A percentile compares a stretch with the other conserved stretches of the same genome.
These are phyloP conservation scores for Penicillium diatomitis DNA, from an alignment of 495 filamentous ascomycete species.

Conservation along the genomic window DNA sequence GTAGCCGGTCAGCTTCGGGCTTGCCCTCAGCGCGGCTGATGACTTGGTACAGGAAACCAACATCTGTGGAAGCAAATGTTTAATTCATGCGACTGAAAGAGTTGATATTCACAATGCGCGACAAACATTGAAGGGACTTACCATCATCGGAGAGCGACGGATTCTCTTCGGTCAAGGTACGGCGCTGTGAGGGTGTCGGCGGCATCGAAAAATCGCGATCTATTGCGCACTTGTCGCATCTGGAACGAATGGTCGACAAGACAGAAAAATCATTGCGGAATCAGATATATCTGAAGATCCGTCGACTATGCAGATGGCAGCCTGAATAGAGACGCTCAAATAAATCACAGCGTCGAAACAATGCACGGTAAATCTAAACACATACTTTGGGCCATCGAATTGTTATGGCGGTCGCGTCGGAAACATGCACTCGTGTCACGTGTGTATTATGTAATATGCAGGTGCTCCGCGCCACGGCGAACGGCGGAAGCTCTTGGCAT, in stretches of 20 bases:
- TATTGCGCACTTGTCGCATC: conserved; percentile 43
- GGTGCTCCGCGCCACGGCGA: neutral
- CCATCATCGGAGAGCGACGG: conserved; percentile 56
- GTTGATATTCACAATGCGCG: neutral
- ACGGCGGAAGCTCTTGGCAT: neutral
- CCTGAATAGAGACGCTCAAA: conserved; percentile 7
- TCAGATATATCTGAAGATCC: conserved; percentile 1
- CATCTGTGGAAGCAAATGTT: conserved; percentile 43
- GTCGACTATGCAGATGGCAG: conserved; percentile 10
- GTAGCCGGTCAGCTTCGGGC: conserved; percentile 52
- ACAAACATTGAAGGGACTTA: conserved; percentile 6
- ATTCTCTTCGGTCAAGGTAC: conserved; percentile 41
- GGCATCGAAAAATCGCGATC: conserved; percentile 51
- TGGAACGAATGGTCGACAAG: conserved; percentile 41
- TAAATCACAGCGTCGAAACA: conserved; percentile 4
- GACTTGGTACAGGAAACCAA: conserved; percentile 69
- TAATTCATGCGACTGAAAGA: conserved; percentile 4
- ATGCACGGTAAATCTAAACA: neutral
- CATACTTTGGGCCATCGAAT: conserved; percentile 3
- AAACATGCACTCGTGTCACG: conserved; percentile 19
- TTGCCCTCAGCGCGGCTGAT: conserved; percentile 60
- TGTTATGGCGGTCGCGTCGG: conserved; percentile 25
- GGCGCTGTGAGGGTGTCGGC: conserved; percentile 42
- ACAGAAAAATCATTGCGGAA: conserved; percentile 38
- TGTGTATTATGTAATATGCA: conserved; percentile 16